Evolutionary conservation across 1,284 basidiomycete genomes (phyloP).

Genomic region (Ganoderma leucocontextum): DNA sequence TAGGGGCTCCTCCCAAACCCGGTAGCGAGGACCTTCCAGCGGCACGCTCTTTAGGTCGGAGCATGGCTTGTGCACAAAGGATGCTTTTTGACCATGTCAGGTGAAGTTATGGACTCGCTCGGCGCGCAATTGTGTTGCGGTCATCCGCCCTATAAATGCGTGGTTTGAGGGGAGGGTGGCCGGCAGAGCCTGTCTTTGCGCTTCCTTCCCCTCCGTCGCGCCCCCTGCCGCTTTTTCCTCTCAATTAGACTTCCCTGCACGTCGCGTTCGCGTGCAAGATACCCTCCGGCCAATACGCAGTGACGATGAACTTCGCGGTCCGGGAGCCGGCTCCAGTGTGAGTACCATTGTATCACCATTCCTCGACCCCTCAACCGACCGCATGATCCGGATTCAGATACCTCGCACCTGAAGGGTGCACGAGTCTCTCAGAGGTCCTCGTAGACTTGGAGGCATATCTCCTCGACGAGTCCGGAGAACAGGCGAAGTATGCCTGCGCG

Average conservation of each 20-base stretch:
- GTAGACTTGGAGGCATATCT: slow-evolving; percentile 7
- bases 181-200: neutral
- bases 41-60: neutral
- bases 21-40: neutral
- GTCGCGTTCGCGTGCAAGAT: neutral
- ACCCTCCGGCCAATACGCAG: neutral
- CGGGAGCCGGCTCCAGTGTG: neutral
- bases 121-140: neutral
- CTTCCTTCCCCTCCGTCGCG: neutral
- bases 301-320: neutral
- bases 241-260: neutral
- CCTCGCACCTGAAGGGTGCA: neutral
- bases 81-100: neutral
- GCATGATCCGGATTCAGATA: neutral
- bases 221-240: neutral
- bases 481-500: neutral
- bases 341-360: neutral
- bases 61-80: neutral
- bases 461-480: neutral
- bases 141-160: neutral
- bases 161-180: neutral
- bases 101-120: neutral
- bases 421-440: neutral
- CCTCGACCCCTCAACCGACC: neutral
- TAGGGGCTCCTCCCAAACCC: neutral